These are phyloP conservation scores for Talaromyces sp. DNA, from an alignment of 2,329 filamentous ascomycete species.

Conservation along the genomic window DNA sequence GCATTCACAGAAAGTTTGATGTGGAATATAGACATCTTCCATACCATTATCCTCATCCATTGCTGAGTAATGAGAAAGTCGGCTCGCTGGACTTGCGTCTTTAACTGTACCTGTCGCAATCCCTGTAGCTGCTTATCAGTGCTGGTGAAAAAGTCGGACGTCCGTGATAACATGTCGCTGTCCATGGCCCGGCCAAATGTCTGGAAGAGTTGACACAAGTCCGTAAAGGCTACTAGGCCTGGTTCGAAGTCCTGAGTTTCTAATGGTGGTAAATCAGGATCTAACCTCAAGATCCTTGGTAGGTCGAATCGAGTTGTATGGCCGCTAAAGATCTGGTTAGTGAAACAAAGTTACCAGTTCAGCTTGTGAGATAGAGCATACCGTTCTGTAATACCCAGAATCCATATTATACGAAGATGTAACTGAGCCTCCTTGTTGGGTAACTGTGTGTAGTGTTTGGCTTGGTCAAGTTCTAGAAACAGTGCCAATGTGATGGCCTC, in stretches of 20 bases:
- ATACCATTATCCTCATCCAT: slow-evolving; percentile 14
- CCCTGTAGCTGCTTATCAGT: slow-evolving; percentile 7
- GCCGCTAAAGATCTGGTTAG: slow-evolving; percentile 6
- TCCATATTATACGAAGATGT: slow-evolving; percentile 15
- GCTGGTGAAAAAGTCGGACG: slow-evolving; percentile 8
- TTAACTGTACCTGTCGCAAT: slow-evolving; percentile 11
- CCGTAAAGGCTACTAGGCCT: slow-evolving; percentile 12
- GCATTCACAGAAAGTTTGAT: slow-evolving; percentile 13
- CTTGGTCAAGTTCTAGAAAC: slow-evolving; percentile 11
- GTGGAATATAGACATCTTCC: slow-evolving; percentile 15
- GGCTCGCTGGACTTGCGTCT: slow-evolving; percentile 11
- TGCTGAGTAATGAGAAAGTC: slow-evolving; percentile 15
- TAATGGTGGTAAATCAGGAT: slow-evolving; percentile 10
- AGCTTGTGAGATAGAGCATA: neutral
- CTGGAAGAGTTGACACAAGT: slow-evolving; percentile 13
- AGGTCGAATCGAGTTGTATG: slow-evolving; percentile 15
- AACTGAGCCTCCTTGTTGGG: slow-evolving; percentile 8
- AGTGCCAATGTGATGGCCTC: slow-evolving; percentile 14
- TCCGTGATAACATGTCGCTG: slow-evolving; percentile 6
- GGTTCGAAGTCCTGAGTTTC: slow-evolving; percentile 10
- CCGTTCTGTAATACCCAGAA: slow-evolving; percentile 13
- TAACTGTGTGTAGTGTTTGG: slow-evolving; percentile 9
- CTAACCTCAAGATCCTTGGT: slow-evolving; percentile 8
- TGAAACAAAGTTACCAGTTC: neutral
- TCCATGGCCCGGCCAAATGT: slow-evolving; percentile 15